Conservation (phyloP, 257 asterid genomes). For the Nyctanthes arbortristis region DNA sequence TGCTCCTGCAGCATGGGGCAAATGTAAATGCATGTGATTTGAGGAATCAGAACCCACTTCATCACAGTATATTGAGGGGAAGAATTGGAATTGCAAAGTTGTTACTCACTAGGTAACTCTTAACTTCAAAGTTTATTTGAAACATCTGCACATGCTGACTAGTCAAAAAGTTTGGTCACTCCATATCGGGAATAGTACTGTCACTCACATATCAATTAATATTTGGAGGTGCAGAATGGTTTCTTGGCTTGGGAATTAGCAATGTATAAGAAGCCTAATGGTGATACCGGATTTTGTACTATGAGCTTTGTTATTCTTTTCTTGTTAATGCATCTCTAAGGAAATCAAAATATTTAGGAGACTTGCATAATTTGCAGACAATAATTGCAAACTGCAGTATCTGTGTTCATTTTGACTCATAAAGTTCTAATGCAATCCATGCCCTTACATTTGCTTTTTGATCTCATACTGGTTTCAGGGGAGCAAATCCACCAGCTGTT, state of each 20-base stretch:
- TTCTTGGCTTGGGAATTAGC: too few species aligned
- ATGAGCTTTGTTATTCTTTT: too few species aligned
- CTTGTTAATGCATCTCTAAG: not conserved
- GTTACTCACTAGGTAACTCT: constrained; percentile 63
- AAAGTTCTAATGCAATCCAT: not conserved
- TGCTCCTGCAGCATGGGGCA: constrained; percentile 88
- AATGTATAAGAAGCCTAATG: too few species aligned
- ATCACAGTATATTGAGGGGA: constrained; percentile 73
- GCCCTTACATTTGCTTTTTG: constrained; percentile 5
- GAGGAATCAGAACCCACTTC: constrained; percentile 79
- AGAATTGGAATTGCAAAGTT: constrained; percentile 62
- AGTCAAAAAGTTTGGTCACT: too few species aligned
- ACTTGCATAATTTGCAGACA: too few species aligned
- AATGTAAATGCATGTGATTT: constrained; percentile 56
- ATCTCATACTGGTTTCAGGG: constrained; percentile 48
- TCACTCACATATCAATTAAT: too few species aligned
- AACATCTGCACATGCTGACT: too few species aligned
- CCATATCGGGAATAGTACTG: too few species aligned
- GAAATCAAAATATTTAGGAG: not conserved
- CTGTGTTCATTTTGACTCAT: too few species aligned
- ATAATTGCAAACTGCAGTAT: too few species aligned
- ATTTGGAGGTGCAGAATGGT: too few species aligned
- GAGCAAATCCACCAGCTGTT: constrained; percentile 68
- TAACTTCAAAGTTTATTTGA: not conserved
- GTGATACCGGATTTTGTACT: too few species aligned